These are phyloP conservation scores for Piromyces sp. DNA, from an alignment of 192 early-diverging fungal genomes.

Conservation along the genomic window DNA sequence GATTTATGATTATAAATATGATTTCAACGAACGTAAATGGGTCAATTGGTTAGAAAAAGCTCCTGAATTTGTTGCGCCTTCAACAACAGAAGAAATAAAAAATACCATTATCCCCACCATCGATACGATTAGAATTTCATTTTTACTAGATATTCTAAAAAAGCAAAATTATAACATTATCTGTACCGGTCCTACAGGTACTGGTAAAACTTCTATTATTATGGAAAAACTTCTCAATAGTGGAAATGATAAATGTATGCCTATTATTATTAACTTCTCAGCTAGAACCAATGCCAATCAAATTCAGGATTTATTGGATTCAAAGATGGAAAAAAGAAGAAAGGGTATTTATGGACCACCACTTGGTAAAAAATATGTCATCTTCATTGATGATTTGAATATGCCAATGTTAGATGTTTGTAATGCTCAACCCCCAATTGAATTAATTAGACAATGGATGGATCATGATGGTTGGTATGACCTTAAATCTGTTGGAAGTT, in stretches of 20 bases:
- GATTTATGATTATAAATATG: not conserved
- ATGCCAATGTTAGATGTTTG: conserved; percentile 44
- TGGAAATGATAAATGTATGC: conserved; percentile 22
- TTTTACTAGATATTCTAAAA: conserved; percentile 24
- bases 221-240: conserved; percentile 28
- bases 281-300: conserved; percentile 36
- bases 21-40: not conserved
- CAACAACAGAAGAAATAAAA: conserved; percentile 2
- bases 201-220: conserved; percentile 41
- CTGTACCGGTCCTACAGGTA: conserved; percentile 33
- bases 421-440: conserved; percentile 40
- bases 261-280: conserved; percentile 33
- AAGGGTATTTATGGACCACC: conserved; percentile 41
- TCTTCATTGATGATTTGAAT: conserved; percentile 44
- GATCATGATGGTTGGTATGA: conserved; percentile 29
- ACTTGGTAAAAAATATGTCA: conserved; percentile 24
- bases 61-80: not conserved
- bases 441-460: conserved; percentile 37
- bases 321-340: conserved; percentile 40
- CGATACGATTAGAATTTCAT: conserved; percentile 38
- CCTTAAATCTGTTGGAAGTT: conserved; percentile 36
- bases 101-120: conserved; percentile 38
- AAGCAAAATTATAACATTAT: conserved; percentile 25
- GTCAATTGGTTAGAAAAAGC: not conserved
- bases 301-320: conserved; percentile 38